Base-by-base conservation (phyloP, 306 rosid genomes). In the Glycine latifolia region DNA sequence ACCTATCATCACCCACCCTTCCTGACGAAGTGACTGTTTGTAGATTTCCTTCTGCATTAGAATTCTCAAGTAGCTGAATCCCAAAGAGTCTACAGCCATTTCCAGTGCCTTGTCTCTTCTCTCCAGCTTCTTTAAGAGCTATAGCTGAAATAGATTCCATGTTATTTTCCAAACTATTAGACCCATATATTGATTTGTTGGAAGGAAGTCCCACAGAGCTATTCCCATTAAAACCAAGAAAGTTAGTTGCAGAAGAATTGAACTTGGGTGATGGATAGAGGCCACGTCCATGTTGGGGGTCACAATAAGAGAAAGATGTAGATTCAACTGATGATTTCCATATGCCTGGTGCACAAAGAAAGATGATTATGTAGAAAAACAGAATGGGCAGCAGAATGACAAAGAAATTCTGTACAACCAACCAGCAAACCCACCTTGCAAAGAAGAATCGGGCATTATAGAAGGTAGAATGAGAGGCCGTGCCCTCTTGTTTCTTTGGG, bases 31-130 rank as follows among this genome's bases (percentile, higher is more conserved):
- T 60, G 81, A 67, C 80, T 68, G 75, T 60, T 11, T 91, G 91
- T 11, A 83, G 82, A 77, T 84, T 79, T 56, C 82, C 91, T 55
- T 87, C 92, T 20, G 81, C 15, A 67, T 77, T 89, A 59, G 90
- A 73, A 77, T 82, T 87, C 67, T 88, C 88, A 63, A 81, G 89
- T 50, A 92, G 83, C 86, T 92, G 92, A 77, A 92, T 84, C 65
- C 97, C 97, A 49, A 92, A 92, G 33, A 92, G 89, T 85, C 92
- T 87, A 79, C 88, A 90, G 71, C 94, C 92, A 85, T 75, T 90
- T 73, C 89, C 91, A 79, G 79, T 70, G 80, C 63, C 72, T 75
- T 82, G 94, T 75, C 86, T 92, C 87, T 81, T 90, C 71, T 87
- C 92, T 56, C 78, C 87, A 47, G 81, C 81, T 71, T 89, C 91